These are phyloP conservation scores for Venturia aucupariae DNA, from an alignment of 2,329 filamentous ascomycete genomes.

Conservation along the genomic window DNA sequence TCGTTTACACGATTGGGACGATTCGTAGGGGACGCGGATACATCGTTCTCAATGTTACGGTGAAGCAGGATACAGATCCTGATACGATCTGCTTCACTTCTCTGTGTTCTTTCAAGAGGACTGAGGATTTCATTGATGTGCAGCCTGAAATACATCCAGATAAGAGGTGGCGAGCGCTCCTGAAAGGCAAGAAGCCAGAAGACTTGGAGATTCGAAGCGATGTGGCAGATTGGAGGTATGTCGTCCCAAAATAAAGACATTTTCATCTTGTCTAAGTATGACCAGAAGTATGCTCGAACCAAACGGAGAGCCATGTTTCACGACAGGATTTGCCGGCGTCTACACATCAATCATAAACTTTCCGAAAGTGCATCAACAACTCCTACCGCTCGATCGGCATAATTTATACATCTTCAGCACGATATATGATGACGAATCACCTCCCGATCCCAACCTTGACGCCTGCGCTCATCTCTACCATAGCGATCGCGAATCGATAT, in stretches of 20 bases:
- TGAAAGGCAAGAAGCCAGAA: conserved; percentile 5
- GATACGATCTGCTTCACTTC: conserved; percentile 7
- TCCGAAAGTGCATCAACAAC: not conserved
- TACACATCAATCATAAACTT: conserved; percentile 6
- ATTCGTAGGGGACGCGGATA: conserved; percentile 9
- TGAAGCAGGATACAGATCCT: conserved; percentile 9
- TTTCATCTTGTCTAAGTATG: not conserved
- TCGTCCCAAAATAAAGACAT: not conserved
- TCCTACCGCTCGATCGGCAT: not conserved
- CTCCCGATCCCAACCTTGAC: conserved; percentile 10
- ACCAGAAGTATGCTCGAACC: not conserved
- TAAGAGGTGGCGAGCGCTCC: not conserved
- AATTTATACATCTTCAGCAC: conserved; percentile 10
- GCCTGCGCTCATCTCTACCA: conserved; percentile 13
- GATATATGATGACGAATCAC: not conserved
- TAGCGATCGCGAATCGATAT: conserved; percentile 13
- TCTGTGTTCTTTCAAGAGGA: conserved; percentile 13
- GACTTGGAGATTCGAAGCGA: not conserved
- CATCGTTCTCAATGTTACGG: conserved; percentile 9
- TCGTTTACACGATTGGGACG: conserved; percentile 1
- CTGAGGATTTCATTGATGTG: conserved; percentile 10
- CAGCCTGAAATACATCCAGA: not conserved
- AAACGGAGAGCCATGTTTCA: not conserved
- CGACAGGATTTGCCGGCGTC: conserved; percentile 1
- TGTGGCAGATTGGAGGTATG: conserved; percentile 2